These are phyloP conservation scores for Vanilla planifolia DNA, from an alignment of 106 monocot genomes.

Conservation along the genomic window DNA sequence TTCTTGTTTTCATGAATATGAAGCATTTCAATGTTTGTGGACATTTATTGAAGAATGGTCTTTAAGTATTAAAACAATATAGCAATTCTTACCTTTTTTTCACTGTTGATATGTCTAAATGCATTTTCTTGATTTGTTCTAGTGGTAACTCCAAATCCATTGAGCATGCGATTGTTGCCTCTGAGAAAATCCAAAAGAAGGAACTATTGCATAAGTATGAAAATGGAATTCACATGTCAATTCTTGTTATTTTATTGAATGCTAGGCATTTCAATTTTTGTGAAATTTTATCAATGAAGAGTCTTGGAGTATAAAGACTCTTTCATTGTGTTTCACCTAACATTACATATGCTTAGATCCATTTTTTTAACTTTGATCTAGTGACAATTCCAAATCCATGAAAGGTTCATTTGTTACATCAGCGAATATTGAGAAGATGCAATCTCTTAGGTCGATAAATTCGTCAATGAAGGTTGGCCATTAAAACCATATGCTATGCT, in stretches of 20 bases:
- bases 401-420: conserved; percentile 18
- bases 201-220: neutral
- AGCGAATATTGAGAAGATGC: conserved; percentile 46
- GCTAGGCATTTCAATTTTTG: neutral
- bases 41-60: too few species aligned
- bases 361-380: conserved; percentile 22
- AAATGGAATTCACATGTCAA: neutral
- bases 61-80: too few species aligned
- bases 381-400: conserved; percentile 34
- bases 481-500: conserved; percentile 3
- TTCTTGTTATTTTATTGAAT: neutral
- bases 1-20: too few species aligned
- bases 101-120: too few species aligned
- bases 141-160: too few species aligned
- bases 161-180: too few species aligned
- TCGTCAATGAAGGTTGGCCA: conserved; percentile 54
- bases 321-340: neutral
- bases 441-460: conserved; percentile 52
- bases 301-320: neutral
- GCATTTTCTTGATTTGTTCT: too few species aligned
- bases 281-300: neutral
- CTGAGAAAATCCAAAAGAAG: too few species aligned
- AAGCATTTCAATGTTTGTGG: too few species aligned
- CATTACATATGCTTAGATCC: neutral
- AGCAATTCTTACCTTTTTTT: too few species aligned